Percentiles rank a stretch among this genome's conserved stretches.
phyloP scores from a whole-genome alignment of 345 rosid species.

The Linum tenue region DNA sequence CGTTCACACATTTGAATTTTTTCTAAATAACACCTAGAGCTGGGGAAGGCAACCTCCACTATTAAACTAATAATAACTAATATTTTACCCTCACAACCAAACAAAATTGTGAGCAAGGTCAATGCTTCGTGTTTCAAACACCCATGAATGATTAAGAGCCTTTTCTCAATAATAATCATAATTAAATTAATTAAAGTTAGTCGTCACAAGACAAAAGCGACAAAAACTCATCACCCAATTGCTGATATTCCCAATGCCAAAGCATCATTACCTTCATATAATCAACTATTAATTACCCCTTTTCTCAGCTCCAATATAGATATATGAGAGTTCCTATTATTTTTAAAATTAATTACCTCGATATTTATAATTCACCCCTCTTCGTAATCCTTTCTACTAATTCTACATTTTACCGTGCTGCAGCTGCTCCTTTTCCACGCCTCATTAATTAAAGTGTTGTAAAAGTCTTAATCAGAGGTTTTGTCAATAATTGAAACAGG shows the following conservation, averaged over 20 bases:
- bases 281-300: constrained; percentile 11
- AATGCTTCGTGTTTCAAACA: constrained; percentile 21
- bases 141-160: constrained; percentile 1
- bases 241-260: background rate
- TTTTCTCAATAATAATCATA: background rate
- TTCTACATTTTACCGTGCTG: constrained; percentile 8
- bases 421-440: background rate
- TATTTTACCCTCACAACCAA: constrained; percentile 10
- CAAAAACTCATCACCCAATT: constrained; percentile 3
- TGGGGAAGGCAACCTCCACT: constrained; percentile 21
- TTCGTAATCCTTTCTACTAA: constrained; percentile 1
- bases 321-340: constrained; percentile 12
- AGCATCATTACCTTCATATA: constrained; percentile 17
- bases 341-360: constrained; percentile 13
- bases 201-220: background rate
- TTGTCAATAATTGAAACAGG: constrained; percentile 27
- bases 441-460: background rate
- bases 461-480: constrained; percentile 15
- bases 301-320: no score
- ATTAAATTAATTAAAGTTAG: no score
- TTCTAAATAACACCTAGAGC: constrained; percentile 21
- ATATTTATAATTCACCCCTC: constrained; percentile 2
- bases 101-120: constrained; percentile 30
- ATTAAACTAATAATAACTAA: constrained; percentile 6
- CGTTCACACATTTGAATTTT: background rate